Conservation (phyloP, 139 green algal species). For the Closterium sp. region DNA sequence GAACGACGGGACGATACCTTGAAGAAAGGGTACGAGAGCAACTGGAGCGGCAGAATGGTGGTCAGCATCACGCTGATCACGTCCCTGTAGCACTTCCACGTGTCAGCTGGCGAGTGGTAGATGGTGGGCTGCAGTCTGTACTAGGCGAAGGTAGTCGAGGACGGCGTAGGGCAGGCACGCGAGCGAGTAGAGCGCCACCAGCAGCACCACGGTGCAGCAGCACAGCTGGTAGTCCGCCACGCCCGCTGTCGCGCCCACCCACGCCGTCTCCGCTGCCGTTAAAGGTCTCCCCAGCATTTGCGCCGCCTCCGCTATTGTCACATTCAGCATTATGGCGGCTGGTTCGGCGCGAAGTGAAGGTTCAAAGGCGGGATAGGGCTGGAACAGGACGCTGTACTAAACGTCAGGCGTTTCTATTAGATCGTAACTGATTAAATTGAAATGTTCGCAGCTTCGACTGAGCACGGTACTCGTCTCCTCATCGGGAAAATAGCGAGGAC, state of each 20-base stretch:
- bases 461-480: too few species aligned
- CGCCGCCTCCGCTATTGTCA: not conserved
- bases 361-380: too few species aligned
- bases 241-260: constrained; percentile 14
- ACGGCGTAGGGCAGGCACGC: constrained; percentile 35
- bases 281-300: not conserved
- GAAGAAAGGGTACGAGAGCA: constrained; percentile 52
- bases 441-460: too few species aligned
- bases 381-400: too few species aligned
- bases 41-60: constrained; percentile 35
- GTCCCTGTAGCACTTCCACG: constrained; percentile 7
- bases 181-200: constrained; percentile 33
- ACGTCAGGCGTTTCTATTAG: too few species aligned
- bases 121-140: constrained; percentile 23
- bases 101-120: not conserved
- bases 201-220: constrained; percentile 40
- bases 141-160: constrained; percentile 32
- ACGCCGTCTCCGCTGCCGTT: constrained; percentile 12
- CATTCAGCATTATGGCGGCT: not conserved
- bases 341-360: not conserved
- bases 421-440: too few species aligned
- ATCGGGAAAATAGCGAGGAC: too few species aligned
- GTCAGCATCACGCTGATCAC: constrained; percentile 32
- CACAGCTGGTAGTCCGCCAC: constrained; percentile 43
- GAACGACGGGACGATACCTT: too few species aligned